Conservation (phyloP, 495 filamentous ascomycete genomes). For the Penicillium ucsense region DNA sequence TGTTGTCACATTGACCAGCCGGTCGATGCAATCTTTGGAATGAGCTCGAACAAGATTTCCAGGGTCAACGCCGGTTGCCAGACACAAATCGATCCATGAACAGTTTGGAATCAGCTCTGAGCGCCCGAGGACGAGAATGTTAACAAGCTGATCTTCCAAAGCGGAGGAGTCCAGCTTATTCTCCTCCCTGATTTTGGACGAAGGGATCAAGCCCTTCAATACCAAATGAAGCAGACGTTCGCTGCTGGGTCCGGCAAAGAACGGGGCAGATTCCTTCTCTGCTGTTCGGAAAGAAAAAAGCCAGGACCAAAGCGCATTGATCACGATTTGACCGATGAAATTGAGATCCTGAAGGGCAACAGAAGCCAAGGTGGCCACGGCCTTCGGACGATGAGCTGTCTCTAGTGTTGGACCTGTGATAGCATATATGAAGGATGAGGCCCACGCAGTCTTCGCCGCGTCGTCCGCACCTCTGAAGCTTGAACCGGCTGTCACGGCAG, state of each 20-base stretch:
- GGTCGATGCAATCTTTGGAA: constrained; percentile 40
- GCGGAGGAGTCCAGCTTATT: constrained; percentile 28
- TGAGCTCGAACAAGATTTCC: constrained; percentile 55
- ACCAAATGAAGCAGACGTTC: constrained; percentile 44
- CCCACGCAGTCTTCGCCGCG: constrained; percentile 52
- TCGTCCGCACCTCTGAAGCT: constrained; percentile 25
- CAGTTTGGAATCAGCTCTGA: constrained; percentile 64
- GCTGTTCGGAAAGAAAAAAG: constrained; percentile 48
- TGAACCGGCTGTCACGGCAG: constrained; percentile 42
- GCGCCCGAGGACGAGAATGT: constrained; percentile 67
- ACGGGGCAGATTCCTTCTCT: constrained; percentile 70
- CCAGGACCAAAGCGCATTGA: constrained; percentile 79
- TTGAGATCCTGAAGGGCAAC: constrained; percentile 47
- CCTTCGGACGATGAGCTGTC: constrained; percentile 47
- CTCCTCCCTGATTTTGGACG: constrained; percentile 26
- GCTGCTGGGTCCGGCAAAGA: constrained; percentile 55
- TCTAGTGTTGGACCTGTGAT: constrained; percentile 51
- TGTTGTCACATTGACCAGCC: constrained; percentile 28
- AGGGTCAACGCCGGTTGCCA: constrained; percentile 71
- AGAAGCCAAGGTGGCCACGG: constrained; percentile 45
- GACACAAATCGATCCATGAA: constrained; percentile 81
- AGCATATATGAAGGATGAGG: constrained; percentile 71
- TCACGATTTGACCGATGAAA: constrained; percentile 47
- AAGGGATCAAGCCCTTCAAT: constrained; percentile 61
- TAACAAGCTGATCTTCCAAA: constrained; percentile 56